Base-by-base conservation (phyloP, 2,329 filamentous ascomycete species). In the Penicillium sp. region DNA sequence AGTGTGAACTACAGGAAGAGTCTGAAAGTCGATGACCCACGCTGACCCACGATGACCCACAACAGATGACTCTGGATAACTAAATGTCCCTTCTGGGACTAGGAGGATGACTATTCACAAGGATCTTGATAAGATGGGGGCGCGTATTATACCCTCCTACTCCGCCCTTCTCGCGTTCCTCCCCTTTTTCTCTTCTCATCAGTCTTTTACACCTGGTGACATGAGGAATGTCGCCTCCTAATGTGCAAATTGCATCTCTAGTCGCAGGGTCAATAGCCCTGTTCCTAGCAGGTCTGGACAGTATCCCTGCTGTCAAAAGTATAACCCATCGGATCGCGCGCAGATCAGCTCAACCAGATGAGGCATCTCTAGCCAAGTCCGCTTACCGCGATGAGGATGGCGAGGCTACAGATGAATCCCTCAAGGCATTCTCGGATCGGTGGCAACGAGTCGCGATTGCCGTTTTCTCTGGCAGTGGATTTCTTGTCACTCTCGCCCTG, bases 301-400 rank as follows among this genome's bases (percentile, higher is more conserved):
- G 62, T n/a, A 61, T 68, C 11, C 69, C 73, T n/a, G 65, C 73
- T 2, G 42, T 69, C 6, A 55, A 60, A 15, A 70, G 67, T 43
- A 63, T 72, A 41, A 38, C 50, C 28, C 43, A 55, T 37, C 66
- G 70, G 22, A 63, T 67, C 35, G 55, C 48, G 14, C 63, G 58
- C 17, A 60, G 50, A 48, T 51, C 53, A 22, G 59, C 61, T 2
- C 61, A 39, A 5, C 62, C 64, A 7, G 66, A 70, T 43, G 67
- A 64, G n/a, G 63, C 67, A 38, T 54, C 57, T 15, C 20, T 67
- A 35, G 63, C 67, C 11, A 68, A 67, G 14, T 76, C 82, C 11
- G 77, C 81, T 12, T 92, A 92, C 69, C 79, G 87, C 66, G 90
- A 93, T 69, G 76, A 82, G 62, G 90, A 93, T 75, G 90, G 90